Evolutionary conservation across 2,329 filamentous ascomycete species (phyloP).

Genomic region (Thelonectria olida): DNA sequence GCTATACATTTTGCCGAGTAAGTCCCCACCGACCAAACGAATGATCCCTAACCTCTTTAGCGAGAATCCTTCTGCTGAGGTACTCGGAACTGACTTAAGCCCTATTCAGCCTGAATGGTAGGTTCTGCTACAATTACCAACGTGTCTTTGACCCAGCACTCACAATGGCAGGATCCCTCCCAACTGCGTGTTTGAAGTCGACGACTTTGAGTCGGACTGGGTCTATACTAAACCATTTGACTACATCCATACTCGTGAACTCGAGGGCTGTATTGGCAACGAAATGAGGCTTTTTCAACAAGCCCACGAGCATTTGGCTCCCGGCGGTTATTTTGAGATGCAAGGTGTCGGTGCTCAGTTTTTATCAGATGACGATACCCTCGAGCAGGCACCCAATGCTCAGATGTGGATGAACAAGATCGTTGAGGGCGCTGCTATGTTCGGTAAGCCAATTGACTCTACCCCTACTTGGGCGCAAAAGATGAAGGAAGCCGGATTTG

Average conservation of each 20-base stretch:
- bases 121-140: background rate
- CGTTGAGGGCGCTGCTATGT: background rate
- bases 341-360: background rate
- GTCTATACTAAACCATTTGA: background rate
- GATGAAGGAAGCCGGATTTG: background rate
- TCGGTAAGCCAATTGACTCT: background rate
- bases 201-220: constrained; percentile 15
- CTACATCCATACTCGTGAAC: constrained; percentile 9
- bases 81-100: constrained; percentile 16
- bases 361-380: background rate
- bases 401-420: background rate
- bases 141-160: background rate
- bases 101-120: constrained; percentile 21
- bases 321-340: constrained; percentile 1
- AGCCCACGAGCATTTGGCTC: background rate
- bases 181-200: constrained; percentile 14
- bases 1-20: constrained; percentile 20
- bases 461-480: background rate
- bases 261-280: constrained; percentile 1
- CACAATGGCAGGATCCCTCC: constrained; percentile 10
- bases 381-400: background rate
- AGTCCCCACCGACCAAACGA: background rate
- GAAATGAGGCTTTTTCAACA: background rate
- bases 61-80: constrained; percentile 9
- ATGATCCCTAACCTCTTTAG: background rate